phyloP scores from a whole-genome alignment of 495 filamentous ascomycete species.

The Aspergillus asperescens region DNA sequence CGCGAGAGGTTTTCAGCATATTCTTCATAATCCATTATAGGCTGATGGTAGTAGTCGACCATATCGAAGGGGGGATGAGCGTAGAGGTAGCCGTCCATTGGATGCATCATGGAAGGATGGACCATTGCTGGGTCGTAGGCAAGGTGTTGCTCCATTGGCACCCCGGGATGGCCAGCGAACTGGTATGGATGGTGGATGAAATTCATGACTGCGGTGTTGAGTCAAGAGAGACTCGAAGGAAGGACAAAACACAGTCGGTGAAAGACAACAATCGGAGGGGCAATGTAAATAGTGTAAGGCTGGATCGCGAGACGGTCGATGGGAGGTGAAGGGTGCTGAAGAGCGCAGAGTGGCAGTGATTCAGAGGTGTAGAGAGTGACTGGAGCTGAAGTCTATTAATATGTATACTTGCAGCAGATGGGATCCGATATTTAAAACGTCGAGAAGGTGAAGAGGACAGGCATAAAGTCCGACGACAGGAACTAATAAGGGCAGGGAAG shows the following conservation, averaged over 20 bases:
- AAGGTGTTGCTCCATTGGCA: conserved; percentile 39
- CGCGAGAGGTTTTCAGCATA: conserved; percentile 49
- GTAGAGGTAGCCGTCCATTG: conserved; percentile 43
- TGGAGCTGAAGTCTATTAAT: conserved; percentile 11
- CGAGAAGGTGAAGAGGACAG: conserved; percentile 7
- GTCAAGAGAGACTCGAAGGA: background rate
- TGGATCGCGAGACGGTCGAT: conserved; percentile 13
- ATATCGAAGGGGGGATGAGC: conserved; percentile 41
- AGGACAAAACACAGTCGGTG: conserved; percentile 1
- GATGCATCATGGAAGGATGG: conserved; percentile 41
- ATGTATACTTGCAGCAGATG: conserved; percentile 16
- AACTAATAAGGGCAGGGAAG: conserved; percentile 19
- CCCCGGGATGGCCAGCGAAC: conserved; percentile 32
- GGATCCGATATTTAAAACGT: conserved; percentile 13
- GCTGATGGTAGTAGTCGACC: conserved; percentile 46
- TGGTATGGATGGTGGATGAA: conserved; percentile 44
- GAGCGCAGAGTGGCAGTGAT: background rate
- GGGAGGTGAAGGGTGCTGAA: background rate
- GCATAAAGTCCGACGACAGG: conserved; percentile 18
- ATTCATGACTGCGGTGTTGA: conserved; percentile 30
- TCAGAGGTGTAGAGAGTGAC: conserved; percentile 2
- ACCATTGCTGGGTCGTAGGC: conserved; percentile 38
- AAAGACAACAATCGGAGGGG: conserved; percentile 9
- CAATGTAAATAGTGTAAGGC: conserved; percentile 20
- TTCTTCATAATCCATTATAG: conserved; percentile 48